These are phyloP conservation scores for Ceratonia siliqua DNA, from an alignment of 306 rosid species.

Conservation along the genomic window DNA sequence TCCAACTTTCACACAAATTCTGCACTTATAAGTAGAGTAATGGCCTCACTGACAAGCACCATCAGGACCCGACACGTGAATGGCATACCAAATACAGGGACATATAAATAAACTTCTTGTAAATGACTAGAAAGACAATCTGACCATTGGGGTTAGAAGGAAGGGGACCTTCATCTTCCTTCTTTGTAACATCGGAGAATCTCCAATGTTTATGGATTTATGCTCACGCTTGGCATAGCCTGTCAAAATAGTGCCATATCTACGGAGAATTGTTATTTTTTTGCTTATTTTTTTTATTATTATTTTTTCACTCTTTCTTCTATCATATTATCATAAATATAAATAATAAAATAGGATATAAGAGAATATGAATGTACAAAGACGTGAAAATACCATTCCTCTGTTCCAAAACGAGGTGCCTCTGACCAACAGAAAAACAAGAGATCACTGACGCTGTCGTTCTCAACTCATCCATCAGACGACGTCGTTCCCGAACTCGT, in stretches of 20 bases:
- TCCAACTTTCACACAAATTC: neutral
- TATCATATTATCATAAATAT: too few species aligned
- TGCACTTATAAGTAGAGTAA: neutral
- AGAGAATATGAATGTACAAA: too few species aligned
- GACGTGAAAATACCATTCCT: too few species aligned
- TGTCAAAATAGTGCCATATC: too few species aligned
- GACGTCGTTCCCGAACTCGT: neutral
- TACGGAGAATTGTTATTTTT: too few species aligned
- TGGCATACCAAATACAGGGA: neutral
- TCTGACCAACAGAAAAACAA: neutral
- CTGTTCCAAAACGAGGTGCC: neutral
- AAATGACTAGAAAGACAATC: neutral
- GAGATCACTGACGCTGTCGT: neutral
- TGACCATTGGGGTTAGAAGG: neutral
- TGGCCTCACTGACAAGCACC: neutral
- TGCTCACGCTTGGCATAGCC: too few species aligned
- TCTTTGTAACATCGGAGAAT: too few species aligned
- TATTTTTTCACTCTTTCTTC: too few species aligned
- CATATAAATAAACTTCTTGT: neutral
- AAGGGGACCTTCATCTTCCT: neutral
- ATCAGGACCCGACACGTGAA: neutral
- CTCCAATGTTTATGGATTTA: too few species aligned
- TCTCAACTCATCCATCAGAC: neutral
- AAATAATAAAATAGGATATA: too few species aligned
- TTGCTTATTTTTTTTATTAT: too few species aligned